Conservation (phyloP, 495 filamentous ascomycete genomes). For the Terfezia claveryi region DNA sequence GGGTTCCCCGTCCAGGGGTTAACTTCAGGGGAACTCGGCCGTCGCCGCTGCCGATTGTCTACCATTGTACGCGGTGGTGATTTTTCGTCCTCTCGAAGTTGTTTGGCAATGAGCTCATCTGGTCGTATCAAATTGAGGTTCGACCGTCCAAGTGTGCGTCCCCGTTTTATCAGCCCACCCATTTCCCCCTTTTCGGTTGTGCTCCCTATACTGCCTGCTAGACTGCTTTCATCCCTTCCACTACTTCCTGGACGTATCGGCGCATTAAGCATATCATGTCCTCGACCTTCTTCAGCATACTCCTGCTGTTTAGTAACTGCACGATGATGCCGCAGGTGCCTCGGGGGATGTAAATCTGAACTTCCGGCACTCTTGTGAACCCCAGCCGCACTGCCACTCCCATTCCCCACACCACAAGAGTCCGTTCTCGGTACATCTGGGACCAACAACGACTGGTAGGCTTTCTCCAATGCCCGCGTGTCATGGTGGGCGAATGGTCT, state of each 20-base stretch:
- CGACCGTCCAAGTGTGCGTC: background rate
- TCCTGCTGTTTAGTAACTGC: conserved; percentile 7
- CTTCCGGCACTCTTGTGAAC: conserved; percentile 1
- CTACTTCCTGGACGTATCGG: background rate
- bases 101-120: background rate
- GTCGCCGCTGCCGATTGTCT: conserved; percentile 1
- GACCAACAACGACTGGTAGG: conserved; percentile 32
- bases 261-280: background rate
- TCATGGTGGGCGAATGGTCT: conserved; percentile 60
- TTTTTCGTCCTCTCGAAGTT: background rate
- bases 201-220: background rate
- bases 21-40: conserved; percentile 6
- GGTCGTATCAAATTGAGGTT: background rate
- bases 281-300: background rate
- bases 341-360: background rate
- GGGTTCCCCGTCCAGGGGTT: background rate
- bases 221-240: background rate
- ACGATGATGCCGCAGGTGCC: background rate
- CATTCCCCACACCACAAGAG: background rate
- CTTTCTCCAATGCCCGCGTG: conserved; percentile 47
- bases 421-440: background rate
- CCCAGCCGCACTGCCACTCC: background rate
- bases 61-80: conserved; percentile 4
- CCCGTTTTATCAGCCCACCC: background rate
- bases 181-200: background rate